Conservation (phyloP, 2,329 filamentous ascomycete species). For the Colletotrichum incanum region DNA sequence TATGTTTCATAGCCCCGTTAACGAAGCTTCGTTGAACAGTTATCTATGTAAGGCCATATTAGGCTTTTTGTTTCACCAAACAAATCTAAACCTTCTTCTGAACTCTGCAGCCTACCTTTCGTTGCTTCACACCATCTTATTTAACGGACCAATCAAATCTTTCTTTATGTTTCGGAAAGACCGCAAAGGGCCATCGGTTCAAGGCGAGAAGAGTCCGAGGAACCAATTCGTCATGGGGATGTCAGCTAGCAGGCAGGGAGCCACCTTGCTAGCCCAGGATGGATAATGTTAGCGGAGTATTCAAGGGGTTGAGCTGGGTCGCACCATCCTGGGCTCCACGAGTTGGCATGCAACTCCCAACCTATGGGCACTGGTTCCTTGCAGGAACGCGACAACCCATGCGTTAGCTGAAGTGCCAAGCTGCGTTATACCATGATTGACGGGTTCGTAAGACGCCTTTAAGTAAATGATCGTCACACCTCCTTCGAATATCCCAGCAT, state of each 20-base stretch:
- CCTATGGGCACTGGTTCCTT: background rate
- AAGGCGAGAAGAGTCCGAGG: background rate
- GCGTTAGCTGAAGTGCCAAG: background rate
- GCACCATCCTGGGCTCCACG: background rate
- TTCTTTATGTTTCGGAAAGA: background rate
- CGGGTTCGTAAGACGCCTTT: background rate
- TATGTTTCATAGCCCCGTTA: conserved; percentile 4
- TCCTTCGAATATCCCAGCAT: background rate
- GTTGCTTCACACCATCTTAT: background rate
- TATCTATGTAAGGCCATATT: background rate
- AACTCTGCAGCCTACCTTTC: background rate
- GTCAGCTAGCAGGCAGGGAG: background rate
- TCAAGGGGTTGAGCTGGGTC: background rate
- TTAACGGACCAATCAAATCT: background rate
- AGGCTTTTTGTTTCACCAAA: conserved; percentile 21
- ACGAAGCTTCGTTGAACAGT: background rate
- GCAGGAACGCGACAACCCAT: background rate
- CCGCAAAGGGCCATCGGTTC: too few species aligned
- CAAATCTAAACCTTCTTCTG: conserved; percentile 13
- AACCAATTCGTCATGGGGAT: background rate
- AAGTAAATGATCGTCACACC: background rate
- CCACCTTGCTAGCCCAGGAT: background rate
- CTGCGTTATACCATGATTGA: background rate
- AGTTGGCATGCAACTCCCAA: background rate
- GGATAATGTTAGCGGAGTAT: background rate